Conservation (phyloP, 352 stramenopile genomes). For the Globisporangium takayamanum region DNA sequence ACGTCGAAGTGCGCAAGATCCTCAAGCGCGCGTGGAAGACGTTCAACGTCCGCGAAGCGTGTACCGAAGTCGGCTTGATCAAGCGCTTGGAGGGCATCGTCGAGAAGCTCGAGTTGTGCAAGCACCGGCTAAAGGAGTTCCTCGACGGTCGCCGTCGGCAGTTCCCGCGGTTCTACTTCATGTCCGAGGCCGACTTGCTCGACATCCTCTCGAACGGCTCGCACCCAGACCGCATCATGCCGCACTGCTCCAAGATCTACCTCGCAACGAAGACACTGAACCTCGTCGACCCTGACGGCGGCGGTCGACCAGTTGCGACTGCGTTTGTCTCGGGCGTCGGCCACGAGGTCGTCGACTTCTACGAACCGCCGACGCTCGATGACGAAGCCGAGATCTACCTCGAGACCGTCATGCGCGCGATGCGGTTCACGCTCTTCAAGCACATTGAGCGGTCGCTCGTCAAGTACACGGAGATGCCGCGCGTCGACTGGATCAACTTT, state of each 20-base stretch:
- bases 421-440: slow-evolving; percentile 93
- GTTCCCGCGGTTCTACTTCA: slow-evolving; percentile 93
- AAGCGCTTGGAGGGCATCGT: slow-evolving; percentile 89
- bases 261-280: slow-evolving; percentile 91
- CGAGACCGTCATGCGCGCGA: slow-evolving; percentile 91
- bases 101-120: slow-evolving; percentile 91
- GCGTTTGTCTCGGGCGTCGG: slow-evolving; percentile 93
- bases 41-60: slow-evolving; percentile 88
- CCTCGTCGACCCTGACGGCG: slow-evolving; percentile 51
- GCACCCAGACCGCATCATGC: slow-evolving; percentile 91
- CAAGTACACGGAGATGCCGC: slow-evolving; percentile 87
- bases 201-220: slow-evolving; percentile 95
- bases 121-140: slow-evolving; percentile 94
- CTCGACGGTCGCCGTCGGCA: slow-evolving; percentile 91
- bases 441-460: slow-evolving; percentile 91
- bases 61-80: slow-evolving; percentile 86
- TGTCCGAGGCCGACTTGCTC: slow-evolving; percentile 89
- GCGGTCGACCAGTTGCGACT: slow-evolving; percentile 76
- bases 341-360: slow-evolving; percentile 92
- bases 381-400: slow-evolving; percentile 98
- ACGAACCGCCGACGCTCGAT: slow-evolving; percentile 87
- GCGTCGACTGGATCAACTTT: slow-evolving; percentile 95
- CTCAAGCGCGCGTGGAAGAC: slow-evolving; percentile 82
- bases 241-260: slow-evolving; percentile 95
- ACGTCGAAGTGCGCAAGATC: slow-evolving; percentile 88